phyloP scores from a whole-genome alignment of 2,329 filamentous ascomycete species.

The Phyllosticta ampelicida region DNA sequence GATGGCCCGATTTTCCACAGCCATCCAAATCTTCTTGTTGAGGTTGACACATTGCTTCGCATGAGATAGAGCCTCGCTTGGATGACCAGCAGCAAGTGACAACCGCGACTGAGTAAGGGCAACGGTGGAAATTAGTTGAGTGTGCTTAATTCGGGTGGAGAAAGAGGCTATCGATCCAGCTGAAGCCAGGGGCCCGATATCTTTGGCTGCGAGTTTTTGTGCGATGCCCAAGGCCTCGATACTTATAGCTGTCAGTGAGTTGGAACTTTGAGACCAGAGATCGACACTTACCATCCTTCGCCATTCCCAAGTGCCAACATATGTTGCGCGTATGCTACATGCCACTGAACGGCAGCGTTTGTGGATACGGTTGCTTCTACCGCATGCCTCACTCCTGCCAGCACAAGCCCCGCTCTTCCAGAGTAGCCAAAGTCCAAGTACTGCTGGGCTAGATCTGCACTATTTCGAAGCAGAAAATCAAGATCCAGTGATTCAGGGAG shows the following conservation, averaged over 20 bases:
- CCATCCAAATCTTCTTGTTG: constrained; percentile 42
- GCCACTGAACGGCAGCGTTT: constrained; percentile 42
- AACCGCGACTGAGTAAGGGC: constrained; percentile 55
- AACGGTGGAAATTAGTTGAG: constrained; percentile 47
- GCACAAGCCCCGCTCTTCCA: constrained; percentile 44
- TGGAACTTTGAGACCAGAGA: background rate
- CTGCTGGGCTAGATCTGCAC: constrained; percentile 41
- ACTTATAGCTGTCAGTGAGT: constrained; percentile 17
- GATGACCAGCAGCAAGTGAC: constrained; percentile 45
- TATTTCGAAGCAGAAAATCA: constrained; percentile 32
- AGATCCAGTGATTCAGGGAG: constrained; percentile 27
- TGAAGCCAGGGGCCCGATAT: constrained; percentile 21
- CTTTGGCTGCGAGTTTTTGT: constrained; percentile 19
- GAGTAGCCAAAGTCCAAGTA: constrained; percentile 51
- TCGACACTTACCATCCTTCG: constrained; percentile 42
- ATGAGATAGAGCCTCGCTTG: constrained; percentile 36
- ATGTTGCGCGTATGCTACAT: constrained; percentile 67
- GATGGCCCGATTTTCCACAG: constrained; percentile 34
- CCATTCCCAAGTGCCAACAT: constrained; percentile 55
- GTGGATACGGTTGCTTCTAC: constrained; percentile 28
- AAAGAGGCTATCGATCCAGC: constrained; percentile 23
- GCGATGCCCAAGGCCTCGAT: constrained; percentile 21
- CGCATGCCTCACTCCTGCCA: constrained; percentile 49
- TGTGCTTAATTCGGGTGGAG: constrained; percentile 29
- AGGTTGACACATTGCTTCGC: constrained; percentile 39